Evolutionary conservation across 129 eudicot species (phyloP), one percentile per base, ranked within the genome.

Genomic region (Centrapalus pauciflorus): DNA sequence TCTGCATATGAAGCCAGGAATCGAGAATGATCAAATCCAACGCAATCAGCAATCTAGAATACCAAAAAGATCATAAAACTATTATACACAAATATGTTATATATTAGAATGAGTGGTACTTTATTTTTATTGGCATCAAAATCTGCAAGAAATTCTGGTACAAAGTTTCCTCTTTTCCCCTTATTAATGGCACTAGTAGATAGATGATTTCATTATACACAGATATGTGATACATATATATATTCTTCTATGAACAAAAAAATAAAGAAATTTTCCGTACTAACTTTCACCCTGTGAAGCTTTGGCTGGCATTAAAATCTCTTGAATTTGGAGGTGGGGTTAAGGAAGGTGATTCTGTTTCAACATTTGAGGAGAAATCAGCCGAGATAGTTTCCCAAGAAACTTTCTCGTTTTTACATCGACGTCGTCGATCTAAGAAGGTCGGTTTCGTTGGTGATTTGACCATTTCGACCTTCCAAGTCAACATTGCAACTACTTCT

Each of bases 401-500:
- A 60, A 11, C 55, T 29, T 69, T 75, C 41, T 83, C 89, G 49
- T 77, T 71, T 56, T 65, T 78, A 72, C 87, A 76, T 12, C 73
- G 76, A 12, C 56, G 69, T 57, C 79, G 57, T 62, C 87, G 71
- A 17, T 78, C 87, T 64, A 83, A 81, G 66, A 87, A 87, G 0
- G 95, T 63, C 2, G 95, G 95, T 76, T 61, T 83, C 33, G 76
- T 34, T 37, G 90, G 95, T 19, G 83, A 79, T 20, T 48, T 73
- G 16, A 64, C 64, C 64, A 64, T 61, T 52, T 83, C 84, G 34
- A 72, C 74, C 49, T 82, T 87, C 79, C 87, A 81, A 7, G 87
- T 79, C 60, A 87, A 64, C 87, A 83, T 80, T 11, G 90, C 95
- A n/a, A 87, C 95, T 35, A 87, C 64, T 73, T 87, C 87, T 7